Conservation (phyloP, 371 early-diverging fungal species). For the Mucor circinelloides region DNA sequence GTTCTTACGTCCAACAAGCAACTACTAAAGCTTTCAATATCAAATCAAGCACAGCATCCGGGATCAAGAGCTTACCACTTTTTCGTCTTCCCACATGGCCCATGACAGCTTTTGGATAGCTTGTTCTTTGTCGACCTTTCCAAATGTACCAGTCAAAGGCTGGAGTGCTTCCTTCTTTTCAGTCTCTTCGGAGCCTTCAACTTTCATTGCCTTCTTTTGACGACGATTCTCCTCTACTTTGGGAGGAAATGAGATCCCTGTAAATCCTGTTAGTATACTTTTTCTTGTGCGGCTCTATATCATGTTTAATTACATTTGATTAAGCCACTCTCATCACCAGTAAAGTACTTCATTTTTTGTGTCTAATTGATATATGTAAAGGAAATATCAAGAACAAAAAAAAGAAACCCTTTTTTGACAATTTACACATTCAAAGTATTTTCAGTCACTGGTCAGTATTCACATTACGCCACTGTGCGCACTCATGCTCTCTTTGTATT, state of each 20-base stretch:
- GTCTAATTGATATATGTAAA: background rate
- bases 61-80: constrained; percentile 27
- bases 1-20: constrained; percentile 67
- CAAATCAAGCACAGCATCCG: background rate
- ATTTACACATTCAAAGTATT: background rate
- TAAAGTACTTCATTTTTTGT: constrained; percentile 47
- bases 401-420: background rate
- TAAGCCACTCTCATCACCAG: constrained; percentile 80
- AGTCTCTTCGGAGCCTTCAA: constrained; percentile 27
- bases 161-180: constrained; percentile 36
- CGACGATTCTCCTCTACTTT: constrained; percentile 24
- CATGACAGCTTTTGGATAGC: constrained; percentile 59
- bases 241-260: constrained; percentile 41
- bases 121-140: constrained; percentile 54
- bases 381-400: background rate
- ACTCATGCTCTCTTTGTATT: background rate
- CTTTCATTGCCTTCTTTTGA: constrained; percentile 20
- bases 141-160: constrained; percentile 47
- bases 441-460: background rate
- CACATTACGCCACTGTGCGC: background rate
- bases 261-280: background rate
- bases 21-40: constrained; percentile 16
- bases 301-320: constrained; percentile 57
- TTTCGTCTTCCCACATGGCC: constrained; percentile 37
- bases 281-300: background rate